Evolutionary conservation across 805 yeast genomes (phyloP), one percentile per base, ranked within the genome.

Genomic region (Ogataea angusta): DNA sequence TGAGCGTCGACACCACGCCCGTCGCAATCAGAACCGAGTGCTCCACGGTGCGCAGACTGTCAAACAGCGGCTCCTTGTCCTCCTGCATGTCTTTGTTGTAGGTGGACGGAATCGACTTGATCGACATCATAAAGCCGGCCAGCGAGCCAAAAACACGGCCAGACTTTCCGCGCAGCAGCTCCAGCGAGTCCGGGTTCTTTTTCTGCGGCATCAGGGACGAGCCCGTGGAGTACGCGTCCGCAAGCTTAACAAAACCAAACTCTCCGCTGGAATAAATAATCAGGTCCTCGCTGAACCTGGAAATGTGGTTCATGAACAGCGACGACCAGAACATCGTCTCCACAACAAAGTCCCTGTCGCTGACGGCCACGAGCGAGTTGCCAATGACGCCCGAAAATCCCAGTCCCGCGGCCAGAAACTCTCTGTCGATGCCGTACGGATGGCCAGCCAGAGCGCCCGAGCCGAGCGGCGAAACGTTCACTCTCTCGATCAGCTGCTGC

Each of bases 361-460:
- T 80, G 17, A 93, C 99, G 0, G 98, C 99, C n/a, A 91, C 78
- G 54, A 93, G 70, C 1, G 98, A 91, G 68, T 93, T 93, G 40
- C 98, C 98, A 69, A 93, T 90, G 34, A 87, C 89, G 4, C 89
- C 82, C 40, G 72, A 66, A 55, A 93, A 93, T 0, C 91, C 95
- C 30, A 93, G 73, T 14, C 80, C 85, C 35, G 73, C 58, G 17
- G 97, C 96, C 51, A 93, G 66, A 56, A 68, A 89, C 61, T 91
- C 96, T 61, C 99, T 77, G 66, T 93, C 98, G 51, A 93, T 87
- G n/a, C 98, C 98, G 59, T 90, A 93, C 28, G 99, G 99, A 63
- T 93, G 99, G 42, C 99, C 99, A 14, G 99, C 99, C 46, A 93
- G 75, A 6, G 99, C 99, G 56, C 99, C 99, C 5, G 91, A 81